Evolutionary conservation across 1,139 yeast species (phyloP), one percentile per base, ranked within the genome.

Genomic region (Geotrichum reessii): DNA sequence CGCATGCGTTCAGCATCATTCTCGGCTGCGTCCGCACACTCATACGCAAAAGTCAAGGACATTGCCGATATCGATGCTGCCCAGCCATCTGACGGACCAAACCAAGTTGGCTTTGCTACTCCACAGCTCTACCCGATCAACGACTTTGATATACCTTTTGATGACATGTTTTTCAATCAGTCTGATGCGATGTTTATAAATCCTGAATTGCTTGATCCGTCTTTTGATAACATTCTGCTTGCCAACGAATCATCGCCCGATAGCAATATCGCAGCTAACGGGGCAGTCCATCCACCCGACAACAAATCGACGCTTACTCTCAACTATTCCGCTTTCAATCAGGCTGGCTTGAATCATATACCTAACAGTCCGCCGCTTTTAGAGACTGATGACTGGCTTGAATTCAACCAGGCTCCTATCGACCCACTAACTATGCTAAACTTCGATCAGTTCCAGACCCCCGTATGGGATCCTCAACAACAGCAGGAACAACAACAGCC

Each of bases 201-300:
- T n/a, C n/a, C n/a, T n/a, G n/a, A n/a, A n/a, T n/a, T n/a, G n/a
- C 54, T 52, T 1, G 54, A 52, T 27, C 48, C 54, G 33, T 42
- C 54, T 6, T 52, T 52, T 42, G 54, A 52, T 22, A 47, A 52
- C n/a, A 19, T 31, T n/a, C 44, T 52, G 2, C 24, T 52, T 19
- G 54, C 25, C 21, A 42, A 42, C 21, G 11, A 28, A 7, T 28
- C 33, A 28, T 8, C 27, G 9, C n/a, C 9, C 40, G 50, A 25
- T 21, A 47, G 50, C 31, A 21, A 21, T 6, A 24, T 21, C 24
- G 24, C 47, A 21, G 1, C 24, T 14, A 25, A 9, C 8, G 27
- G 21, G 3, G 37, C 37, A 22, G 8, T 14, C 17, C 46, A 33
- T 2, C 53, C 53, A 9, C 44, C 33, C 47, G 24, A 33, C 33